Conservation (phyloP, 306 rosid species). For the Casuarina equisetifolia region DNA sequence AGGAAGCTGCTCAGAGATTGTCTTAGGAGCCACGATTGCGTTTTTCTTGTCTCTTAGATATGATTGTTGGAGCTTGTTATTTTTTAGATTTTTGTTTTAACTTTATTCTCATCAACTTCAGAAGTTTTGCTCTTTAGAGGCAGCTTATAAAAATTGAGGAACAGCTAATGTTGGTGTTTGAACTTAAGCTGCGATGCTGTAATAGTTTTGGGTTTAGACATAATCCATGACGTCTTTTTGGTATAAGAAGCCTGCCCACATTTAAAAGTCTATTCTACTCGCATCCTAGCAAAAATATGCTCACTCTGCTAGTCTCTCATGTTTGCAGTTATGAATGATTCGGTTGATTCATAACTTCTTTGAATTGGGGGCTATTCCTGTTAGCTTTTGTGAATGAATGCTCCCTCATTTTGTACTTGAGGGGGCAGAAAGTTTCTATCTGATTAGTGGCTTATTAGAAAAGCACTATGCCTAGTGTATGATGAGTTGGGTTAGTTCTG, state of each 20-base stretch:
- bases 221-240: neutral
- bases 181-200: conserved; percentile 5
- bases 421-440: too few relatives aligned
- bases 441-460: too few relatives aligned
- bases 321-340: neutral
- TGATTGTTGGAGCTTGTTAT: neutral
- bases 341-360: too few relatives aligned
- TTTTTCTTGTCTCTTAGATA: neutral
- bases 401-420: too few relatives aligned
- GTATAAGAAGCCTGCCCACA: neutral
- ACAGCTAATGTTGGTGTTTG: neutral
- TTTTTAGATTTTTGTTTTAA: neutral
- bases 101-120: neutral
- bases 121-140: conserved; percentile 16
- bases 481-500: too few relatives aligned
- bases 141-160: conserved; percentile 8
- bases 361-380: too few relatives aligned
- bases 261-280: too few relatives aligned
- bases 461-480: too few relatives aligned
- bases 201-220: neutral
- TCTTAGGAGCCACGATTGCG: conserved; percentile 8
- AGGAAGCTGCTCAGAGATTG: conserved; percentile 83
- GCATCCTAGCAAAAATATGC: neutral
- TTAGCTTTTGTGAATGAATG: too few relatives aligned
- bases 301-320: neutral